Conservation (phyloP, 1,284 basidiomycete genomes). For the Anthracocystis setariae region DNA sequence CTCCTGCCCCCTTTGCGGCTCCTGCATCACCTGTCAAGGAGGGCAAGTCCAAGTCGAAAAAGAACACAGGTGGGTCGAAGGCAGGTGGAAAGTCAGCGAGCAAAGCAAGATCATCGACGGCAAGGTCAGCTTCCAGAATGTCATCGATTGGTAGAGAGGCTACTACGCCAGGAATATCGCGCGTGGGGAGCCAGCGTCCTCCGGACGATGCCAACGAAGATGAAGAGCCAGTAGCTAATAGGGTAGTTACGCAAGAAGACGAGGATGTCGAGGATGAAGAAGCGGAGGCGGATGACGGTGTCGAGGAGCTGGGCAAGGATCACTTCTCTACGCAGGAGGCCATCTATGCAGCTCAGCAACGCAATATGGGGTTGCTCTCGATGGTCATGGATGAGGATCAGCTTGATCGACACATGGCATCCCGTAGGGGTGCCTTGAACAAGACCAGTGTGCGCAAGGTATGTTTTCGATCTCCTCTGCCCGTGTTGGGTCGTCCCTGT, state of each 20-base stretch:
- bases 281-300: conserved; percentile 60
- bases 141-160: conserved; percentile 39
- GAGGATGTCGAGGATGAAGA: conserved; percentile 59
- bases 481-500: too few relatives aligned
- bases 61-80: conserved; percentile 16
- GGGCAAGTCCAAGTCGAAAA: conserved; percentile 18
- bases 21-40: conserved; percentile 23
- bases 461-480: too few relatives aligned
- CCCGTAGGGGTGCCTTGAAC: conserved; percentile 81
- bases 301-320: conserved; percentile 58
- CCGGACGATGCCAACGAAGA: conserved; percentile 30
- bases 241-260: conserved; percentile 14
- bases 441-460: conserved; percentile 80
- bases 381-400: conserved; percentile 84
- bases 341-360: conserved; percentile 67
- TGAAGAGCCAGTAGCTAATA: conserved; percentile 15
- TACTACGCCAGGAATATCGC: conserved; percentile 25
- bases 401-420: conserved; percentile 87
- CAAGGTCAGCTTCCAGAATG: conserved; percentile 34
- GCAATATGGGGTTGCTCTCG: conserved; percentile 75
- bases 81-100: conserved; percentile 15
- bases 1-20: conserved; percentile 34
- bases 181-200: conserved; percentile 22
- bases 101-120: conserved; percentile 32
- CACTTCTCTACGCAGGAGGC: conserved; percentile 60